These are phyloP conservation scores for Venturia asperata DNA, from an alignment of 2,329 filamentous ascomycete genomes.

Conservation along the genomic window DNA sequence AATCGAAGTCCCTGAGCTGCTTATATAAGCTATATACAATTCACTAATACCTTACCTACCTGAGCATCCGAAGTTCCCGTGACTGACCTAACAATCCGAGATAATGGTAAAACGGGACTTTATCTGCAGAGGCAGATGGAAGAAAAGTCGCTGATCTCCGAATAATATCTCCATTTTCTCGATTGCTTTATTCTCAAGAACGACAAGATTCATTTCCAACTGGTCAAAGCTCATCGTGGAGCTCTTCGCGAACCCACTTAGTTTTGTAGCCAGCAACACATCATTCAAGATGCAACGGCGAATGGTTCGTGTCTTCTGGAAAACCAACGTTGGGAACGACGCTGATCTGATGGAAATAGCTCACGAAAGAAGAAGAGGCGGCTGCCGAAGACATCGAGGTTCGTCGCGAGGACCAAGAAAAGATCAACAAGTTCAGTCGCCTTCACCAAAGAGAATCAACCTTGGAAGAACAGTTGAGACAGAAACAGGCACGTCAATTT, in stretches of 20 bases:
- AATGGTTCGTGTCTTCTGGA: slow-evolving; percentile 48
- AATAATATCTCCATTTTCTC: no score
- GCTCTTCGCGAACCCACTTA: neutral
- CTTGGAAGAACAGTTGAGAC: slow-evolving; percentile 72
- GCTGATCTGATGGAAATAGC: slow-evolving; percentile 52
- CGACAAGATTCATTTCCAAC: neutral
- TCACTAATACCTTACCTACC: no score
- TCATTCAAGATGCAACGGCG: slow-evolving; percentile 4
- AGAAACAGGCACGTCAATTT: slow-evolving; percentile 60
- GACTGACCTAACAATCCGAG: neutral
- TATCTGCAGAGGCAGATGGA: no score
- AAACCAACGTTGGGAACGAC: slow-evolving; percentile 61
- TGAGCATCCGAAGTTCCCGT: no score
- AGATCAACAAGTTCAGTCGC: slow-evolving; percentile 96
- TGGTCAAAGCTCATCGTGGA: neutral
- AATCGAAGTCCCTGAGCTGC: no score
- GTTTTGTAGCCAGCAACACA: neutral
- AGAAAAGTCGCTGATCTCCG: no score
- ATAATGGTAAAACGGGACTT: no score
- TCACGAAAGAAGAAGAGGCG: slow-evolving; percentile 87
- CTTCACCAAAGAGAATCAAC: slow-evolving; percentile 78
- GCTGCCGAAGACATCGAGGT: slow-evolving; percentile 82
- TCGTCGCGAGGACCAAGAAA: slow-evolving; percentile 93
- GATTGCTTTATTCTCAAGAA: neutral
- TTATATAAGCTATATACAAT: neutral